Conservation (phyloP, 169 alveolate genomes). For the Cyclospora cayetanensis region DNA sequence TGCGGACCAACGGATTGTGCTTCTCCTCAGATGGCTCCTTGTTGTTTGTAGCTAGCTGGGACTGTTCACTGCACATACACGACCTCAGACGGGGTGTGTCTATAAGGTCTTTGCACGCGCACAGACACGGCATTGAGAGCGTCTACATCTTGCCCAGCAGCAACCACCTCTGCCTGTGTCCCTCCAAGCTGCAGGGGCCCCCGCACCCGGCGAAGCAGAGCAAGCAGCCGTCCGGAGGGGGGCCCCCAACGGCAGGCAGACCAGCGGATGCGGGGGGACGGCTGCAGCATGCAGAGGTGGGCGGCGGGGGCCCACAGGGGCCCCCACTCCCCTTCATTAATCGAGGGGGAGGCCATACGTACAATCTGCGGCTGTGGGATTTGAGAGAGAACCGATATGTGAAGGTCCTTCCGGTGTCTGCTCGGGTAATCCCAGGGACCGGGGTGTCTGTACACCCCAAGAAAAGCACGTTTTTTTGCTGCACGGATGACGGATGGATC, state of each 20-base stretch:
- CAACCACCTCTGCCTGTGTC: not conserved
- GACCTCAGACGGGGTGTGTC: not conserved
- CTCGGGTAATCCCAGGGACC: not conserved
- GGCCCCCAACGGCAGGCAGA: not conserved
- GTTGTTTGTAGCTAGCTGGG: not conserved
- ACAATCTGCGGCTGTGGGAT: conserved; percentile 10
- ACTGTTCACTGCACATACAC: not conserved
- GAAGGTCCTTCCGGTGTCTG: not conserved
- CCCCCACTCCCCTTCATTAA: not conserved
- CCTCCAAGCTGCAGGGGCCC: not conserved
- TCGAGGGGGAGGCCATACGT: not conserved
- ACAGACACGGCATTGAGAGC: not conserved
- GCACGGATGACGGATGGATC: not conserved
- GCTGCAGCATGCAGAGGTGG: too few species aligned
- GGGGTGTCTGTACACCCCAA: conserved; percentile 49
- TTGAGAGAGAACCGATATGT: conserved; percentile 15
- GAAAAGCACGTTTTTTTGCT: not conserved
- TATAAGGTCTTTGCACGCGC: not conserved
- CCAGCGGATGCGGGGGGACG: not conserved
- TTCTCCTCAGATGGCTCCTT: not conserved
- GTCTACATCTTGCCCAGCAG: not conserved
- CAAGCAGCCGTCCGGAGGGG: not conserved
- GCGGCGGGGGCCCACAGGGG: conserved; percentile 9
- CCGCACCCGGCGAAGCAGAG: not conserved
- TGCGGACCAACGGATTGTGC: not conserved